phyloP scores from a whole-genome alignment of 2,329 filamentous ascomycete genomes.

The Neonectria sp. region DNA sequence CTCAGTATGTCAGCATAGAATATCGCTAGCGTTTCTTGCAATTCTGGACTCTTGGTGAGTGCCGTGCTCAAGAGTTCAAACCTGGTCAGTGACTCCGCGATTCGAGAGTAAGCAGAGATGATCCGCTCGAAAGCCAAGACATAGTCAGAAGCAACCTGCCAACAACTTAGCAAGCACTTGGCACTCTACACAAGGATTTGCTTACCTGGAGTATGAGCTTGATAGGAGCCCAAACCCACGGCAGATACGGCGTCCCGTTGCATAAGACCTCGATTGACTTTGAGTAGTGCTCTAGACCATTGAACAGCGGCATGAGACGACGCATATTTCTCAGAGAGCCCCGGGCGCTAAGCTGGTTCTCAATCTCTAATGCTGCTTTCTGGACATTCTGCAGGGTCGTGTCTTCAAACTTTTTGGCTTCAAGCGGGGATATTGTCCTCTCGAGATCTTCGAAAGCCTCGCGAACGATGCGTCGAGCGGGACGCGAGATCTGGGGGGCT shows the following conservation, averaged over 20 bases:
- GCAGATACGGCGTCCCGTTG: constrained; percentile 61
- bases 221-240: constrained; percentile 62
- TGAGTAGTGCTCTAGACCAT: constrained; percentile 57
- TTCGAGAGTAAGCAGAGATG: constrained; percentile 55
- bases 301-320: constrained; percentile 58
- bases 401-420: not conserved
- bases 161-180: not conserved
- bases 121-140: constrained; percentile 58
- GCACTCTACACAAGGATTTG: no score
- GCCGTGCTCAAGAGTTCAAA: constrained; percentile 53
- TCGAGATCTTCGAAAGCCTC: constrained; percentile 10
- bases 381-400: constrained; percentile 6
- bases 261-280: constrained; percentile 59
- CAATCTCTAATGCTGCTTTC: constrained; percentile 53
- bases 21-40: constrained; percentile 57
- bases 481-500: not conserved
- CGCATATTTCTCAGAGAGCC: constrained; percentile 58
- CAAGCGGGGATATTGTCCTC: not conserved
- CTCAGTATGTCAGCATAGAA: constrained; percentile 63
- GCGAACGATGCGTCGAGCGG: constrained; percentile 4
- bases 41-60: constrained; percentile 49
- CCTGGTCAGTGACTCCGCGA: constrained; percentile 55
- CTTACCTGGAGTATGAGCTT: constrained; percentile 50
- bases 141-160: constrained; percentile 50
- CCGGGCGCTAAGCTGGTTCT: constrained; percentile 55